Evolutionary conservation across 2,329 filamentous ascomycete genomes (phyloP).

Genomic region (Seiridium unicorne): DNA sequence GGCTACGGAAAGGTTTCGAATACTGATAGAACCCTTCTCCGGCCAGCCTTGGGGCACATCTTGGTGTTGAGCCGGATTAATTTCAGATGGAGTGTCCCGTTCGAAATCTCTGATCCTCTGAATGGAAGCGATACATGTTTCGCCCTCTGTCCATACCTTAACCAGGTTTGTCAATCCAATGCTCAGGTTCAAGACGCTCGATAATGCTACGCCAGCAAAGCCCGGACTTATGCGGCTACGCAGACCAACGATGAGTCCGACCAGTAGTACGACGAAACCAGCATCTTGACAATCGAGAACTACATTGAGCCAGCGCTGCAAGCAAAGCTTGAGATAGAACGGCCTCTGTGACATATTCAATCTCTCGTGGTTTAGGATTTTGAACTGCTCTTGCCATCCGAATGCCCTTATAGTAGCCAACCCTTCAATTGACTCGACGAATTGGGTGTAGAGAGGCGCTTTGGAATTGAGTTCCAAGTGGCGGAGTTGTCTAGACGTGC

Average conservation of each 20-base stretch:
- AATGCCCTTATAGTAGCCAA: conserved; percentile 15
- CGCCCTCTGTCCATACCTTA: no score
- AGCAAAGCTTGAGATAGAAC: not conserved
- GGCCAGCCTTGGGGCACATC: no score
- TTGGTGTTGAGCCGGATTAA: no score
- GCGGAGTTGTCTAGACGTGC: conserved; percentile 30
- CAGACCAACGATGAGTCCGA: not conserved
- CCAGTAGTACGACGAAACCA: not conserved
- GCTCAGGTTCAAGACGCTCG: not conserved
- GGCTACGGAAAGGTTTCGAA: no score
- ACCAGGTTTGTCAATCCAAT: no score
- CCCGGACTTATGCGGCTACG: not conserved
- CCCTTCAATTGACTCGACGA: conserved; percentile 18
- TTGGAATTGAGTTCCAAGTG: conserved; percentile 31
- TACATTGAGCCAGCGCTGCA: not conserved
- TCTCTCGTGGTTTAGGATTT: not conserved
- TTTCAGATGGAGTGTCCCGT: no score
- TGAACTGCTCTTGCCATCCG: not conserved
- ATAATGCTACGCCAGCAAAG: not conserved
- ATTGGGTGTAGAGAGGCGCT: conserved; percentile 29
- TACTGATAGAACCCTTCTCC: no score
- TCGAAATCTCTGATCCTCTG: no score
- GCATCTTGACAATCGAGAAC: not conserved
- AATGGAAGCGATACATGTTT: no score
- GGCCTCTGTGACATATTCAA: not conserved